Evolutionary conservation across 2,329 filamentous ascomycete genomes (phyloP).

Genomic region (Penicillium rolfsii): DNA sequence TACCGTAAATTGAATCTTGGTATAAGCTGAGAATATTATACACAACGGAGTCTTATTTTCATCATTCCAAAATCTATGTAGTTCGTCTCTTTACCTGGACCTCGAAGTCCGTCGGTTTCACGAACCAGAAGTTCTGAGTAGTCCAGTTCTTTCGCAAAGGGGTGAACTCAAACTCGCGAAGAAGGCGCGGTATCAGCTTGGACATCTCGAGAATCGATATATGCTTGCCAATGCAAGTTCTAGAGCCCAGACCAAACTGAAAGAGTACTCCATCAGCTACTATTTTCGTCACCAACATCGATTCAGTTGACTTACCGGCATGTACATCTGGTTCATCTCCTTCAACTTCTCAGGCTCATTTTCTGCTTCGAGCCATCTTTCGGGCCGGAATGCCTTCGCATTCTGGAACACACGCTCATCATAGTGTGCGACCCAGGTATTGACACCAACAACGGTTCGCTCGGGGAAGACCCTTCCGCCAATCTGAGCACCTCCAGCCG

Average conservation of each 20-base stretch:
- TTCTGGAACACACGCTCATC: slow-evolving; percentile 50
- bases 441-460: slow-evolving; percentile 50
- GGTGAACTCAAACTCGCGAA: slow-evolving; percentile 36
- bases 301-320: slow-evolving; percentile 39
- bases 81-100: slow-evolving; percentile 32
- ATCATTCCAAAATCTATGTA: not conserved
- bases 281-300: not conserved
- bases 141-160: slow-evolving; percentile 34
- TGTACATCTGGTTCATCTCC: slow-evolving; percentile 44
- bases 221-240: slow-evolving; percentile 41
- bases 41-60: not conserved
- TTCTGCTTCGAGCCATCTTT: slow-evolving; percentile 50
- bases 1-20: slow-evolving; percentile 30
- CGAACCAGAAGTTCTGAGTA: slow-evolving; percentile 49
- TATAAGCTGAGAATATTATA: not conserved
- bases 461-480: slow-evolving; percentile 47
- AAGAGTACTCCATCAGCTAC: not conserved
- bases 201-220: slow-evolving; percentile 46
- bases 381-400: slow-evolving; percentile 50
- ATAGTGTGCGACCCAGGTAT: slow-evolving; percentile 51
- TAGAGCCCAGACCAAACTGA: slow-evolving; percentile 42
- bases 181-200: slow-evolving; percentile 40
- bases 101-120: slow-evolving; percentile 48
- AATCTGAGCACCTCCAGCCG: slow-evolving; percentile 50
- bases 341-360: slow-evolving; percentile 34